phyloP scores from a whole-genome alignment of 1,139 yeast genomes.

The Kodamaea sp. region DNA sequence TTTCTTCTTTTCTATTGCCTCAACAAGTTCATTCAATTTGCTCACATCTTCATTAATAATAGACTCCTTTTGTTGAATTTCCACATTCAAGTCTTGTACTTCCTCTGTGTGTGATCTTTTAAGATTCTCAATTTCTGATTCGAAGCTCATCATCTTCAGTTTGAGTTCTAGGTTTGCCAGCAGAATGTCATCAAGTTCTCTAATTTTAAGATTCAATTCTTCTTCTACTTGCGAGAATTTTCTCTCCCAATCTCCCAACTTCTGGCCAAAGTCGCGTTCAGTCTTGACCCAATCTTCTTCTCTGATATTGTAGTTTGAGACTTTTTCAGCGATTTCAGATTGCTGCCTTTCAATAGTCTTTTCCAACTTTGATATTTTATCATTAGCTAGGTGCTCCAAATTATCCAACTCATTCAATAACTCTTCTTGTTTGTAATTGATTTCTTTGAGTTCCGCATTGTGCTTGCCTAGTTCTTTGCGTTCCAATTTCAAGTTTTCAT shows the following conservation, averaged over 20 bases:
- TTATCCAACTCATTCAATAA: slow-evolving; percentile 24
- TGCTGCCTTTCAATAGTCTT: slow-evolving; percentile 12
- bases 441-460: slow-evolving; percentile 17
- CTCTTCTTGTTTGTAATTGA: slow-evolving; percentile 23
- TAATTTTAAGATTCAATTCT: slow-evolving; percentile 2
- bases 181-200: slow-evolving; percentile 10
- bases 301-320: slow-evolving; percentile 14
- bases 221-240: slow-evolving; percentile 5
- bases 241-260: slow-evolving; percentile 6
- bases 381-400: slow-evolving; percentile 23
- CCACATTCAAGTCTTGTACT: slow-evolving; percentile 9
- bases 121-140: slow-evolving; percentile 10
- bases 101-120: slow-evolving; percentile 3
- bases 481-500: not conserved
- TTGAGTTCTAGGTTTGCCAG: slow-evolving; percentile 11
- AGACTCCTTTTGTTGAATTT: slow-evolving; percentile 20
- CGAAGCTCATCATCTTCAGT: slow-evolving; percentile 13
- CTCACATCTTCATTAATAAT: slow-evolving; percentile 24
- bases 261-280: slow-evolving; percentile 13
- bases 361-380: slow-evolving; percentile 23
- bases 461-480: slow-evolving; percentile 14
- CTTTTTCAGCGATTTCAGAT: slow-evolving; percentile 10
- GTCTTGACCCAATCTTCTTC: slow-evolving; percentile 15
- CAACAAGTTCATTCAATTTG: slow-evolving; percentile 21
- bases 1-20: slow-evolving; percentile 18